phyloP scores from a whole-genome alignment of 2,329 filamentous ascomycete species.

The Nemania abortiva region DNA sequence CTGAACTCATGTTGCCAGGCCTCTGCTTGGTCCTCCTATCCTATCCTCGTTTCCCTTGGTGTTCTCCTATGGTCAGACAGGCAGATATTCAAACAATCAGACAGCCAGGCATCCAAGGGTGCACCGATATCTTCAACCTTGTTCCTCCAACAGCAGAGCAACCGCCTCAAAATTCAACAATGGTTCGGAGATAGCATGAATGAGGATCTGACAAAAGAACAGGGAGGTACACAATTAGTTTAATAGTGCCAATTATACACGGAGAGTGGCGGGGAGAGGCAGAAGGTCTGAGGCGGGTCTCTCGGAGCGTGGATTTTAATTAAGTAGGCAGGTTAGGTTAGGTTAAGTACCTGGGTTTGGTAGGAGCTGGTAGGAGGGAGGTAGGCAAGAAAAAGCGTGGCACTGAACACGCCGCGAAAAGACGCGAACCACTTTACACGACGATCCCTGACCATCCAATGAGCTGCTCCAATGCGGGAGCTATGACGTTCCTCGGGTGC shows the following conservation, averaged over 20 bases:
- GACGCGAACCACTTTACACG: slow-evolving; percentile 44
- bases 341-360: neutral
- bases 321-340: neutral
- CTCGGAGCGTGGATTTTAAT: slow-evolving; percentile 19
- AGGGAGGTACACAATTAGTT: slow-evolving; percentile 22
- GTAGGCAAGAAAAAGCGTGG: slow-evolving; percentile 29
- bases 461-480: slow-evolving; percentile 2
- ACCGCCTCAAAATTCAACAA: slow-evolving; percentile 8
- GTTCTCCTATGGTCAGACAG: neutral
- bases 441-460: slow-evolving; percentile 29
- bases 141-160: slow-evolving; percentile 16
- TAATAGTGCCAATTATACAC: slow-evolving; percentile 30
- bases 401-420: slow-evolving; percentile 38
- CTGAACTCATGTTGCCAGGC: slow-evolving; percentile 34
- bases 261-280: slow-evolving; percentile 38
- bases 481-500: slow-evolving; percentile 30
- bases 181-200: slow-evolving; percentile 10
- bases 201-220: neutral
- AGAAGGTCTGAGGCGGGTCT: slow-evolving; percentile 22
- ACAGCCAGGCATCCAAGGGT: slow-evolving; percentile 1
- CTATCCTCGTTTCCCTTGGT: neutral
- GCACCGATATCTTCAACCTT: slow-evolving; percentile 4
- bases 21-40: neutral
- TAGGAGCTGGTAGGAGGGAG: neutral
- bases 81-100: neutral